Percentiles rank a stretch among this genome's conserved stretches.
phyloP scores from a whole-genome alignment of 2,329 filamentous ascomycete genomes.

The Scytalidium sp. region DNA sequence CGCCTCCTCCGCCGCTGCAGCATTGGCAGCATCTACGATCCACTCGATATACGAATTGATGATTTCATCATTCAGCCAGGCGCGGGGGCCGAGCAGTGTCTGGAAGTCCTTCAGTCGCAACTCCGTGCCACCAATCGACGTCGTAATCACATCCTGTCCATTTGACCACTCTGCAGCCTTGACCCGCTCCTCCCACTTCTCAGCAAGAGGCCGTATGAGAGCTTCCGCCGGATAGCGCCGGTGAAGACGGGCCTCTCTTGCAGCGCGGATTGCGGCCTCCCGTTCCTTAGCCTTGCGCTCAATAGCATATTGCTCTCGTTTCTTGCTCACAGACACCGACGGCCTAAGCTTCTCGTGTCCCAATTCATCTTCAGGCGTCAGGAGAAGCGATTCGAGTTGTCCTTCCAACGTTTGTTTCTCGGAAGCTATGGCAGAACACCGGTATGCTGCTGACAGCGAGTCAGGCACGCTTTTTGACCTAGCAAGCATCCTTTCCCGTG shows the following conservation, averaged over 20 bases:
- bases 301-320: conserved; percentile 5
- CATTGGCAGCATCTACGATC: conserved; percentile 58
- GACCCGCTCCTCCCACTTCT: conserved; percentile 37
- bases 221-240: conserved; percentile 18
- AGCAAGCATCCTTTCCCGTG: not conserved
- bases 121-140: conserved; percentile 46
- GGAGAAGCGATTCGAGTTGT: not conserved
- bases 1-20: conserved; percentile 43
- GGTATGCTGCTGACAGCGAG: not conserved
- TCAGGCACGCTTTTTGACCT: not conserved
- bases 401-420: not conserved
- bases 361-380: not conserved
- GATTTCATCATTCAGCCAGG: conserved; percentile 76
- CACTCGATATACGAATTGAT: conserved; percentile 65
- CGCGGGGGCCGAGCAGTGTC: conserved; percentile 52
- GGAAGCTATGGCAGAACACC: not conserved
- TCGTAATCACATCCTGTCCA: conserved; percentile 35
- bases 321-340: conserved; percentile 6
- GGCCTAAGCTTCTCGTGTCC: conserved; percentile 2
- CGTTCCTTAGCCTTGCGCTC: conserved; percentile 12
- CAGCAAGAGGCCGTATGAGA: conserved; percentile 27
- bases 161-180: conserved; percentile 28
- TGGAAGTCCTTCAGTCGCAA: conserved; percentile 58
- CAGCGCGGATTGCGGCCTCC: conserved; percentile 13
- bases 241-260: conserved; percentile 19